Evolutionary conservation across 164 flowering plant species (phyloP), one percentile per base, ranked within the genome.

Genomic region (Piper betle): DNA sequence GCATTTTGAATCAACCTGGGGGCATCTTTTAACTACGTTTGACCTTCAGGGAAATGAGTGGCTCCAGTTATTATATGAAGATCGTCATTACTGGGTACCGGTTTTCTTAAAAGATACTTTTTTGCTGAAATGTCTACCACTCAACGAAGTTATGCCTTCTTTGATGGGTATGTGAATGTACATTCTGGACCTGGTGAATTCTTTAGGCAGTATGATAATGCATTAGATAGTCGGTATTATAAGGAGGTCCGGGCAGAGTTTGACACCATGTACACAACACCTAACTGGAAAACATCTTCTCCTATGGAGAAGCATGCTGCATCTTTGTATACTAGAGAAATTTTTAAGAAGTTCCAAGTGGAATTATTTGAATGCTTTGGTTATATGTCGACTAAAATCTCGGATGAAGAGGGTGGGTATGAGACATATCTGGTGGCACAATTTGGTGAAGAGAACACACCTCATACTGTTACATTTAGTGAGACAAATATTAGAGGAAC

Each of bases 231-330:
- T 54, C 69, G 73, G n/a, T 57, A 74, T 62, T 57, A 77, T 60
- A 77, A 77, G 65, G 84, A 82, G 74, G 71, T 74, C n/a, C 71
- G 71, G 53, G 82, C 79, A 4, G 84, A 82, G 54, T 68, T 66
- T 59, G 84, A 82, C 57, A 72, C 78, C 2, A 71, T 74, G 65
- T 64, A 72, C 59, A 60, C 71, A 20, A 40, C 63, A 56, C 73
- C 82, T 25, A 67, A 64, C 65, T 43, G 80, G 59, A 69, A 73
- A 72, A 80, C 83, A n/a, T 78, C 79, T n/a, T 80, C 78, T 2
- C 81, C 83, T 1, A 75, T 80, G 80, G 80, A 80, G 65, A 75
- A 78, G 65, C 75, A 75, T 66, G 81, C 78, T 42, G 73, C 81
- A 7, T 69, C 68, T 52, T 53, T 80, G 18, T 80, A 78, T 59